Conservation (phyloP, 1,139 yeast genomes). For the Magnusiomyces paraingens region DNA sequence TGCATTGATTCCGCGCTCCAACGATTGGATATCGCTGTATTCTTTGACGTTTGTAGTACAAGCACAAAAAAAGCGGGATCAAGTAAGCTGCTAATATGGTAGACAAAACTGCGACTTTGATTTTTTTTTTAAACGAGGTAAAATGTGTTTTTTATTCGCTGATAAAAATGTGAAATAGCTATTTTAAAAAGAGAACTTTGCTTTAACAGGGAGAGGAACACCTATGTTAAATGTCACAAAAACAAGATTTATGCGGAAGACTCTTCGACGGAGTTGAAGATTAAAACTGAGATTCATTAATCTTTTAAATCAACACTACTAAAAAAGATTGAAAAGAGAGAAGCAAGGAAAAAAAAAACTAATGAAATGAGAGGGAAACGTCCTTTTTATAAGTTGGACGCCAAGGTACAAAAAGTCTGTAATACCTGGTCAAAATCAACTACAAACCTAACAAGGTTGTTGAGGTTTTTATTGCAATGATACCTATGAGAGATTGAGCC, state of each 20-base stretch:
- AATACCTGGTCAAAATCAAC: too few relatives aligned
- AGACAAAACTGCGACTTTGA: not conserved
- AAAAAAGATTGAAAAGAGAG: constrained; percentile 2
- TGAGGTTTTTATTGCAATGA: too few relatives aligned
- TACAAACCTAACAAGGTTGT: too few relatives aligned
- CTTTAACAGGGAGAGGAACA: constrained; percentile 1
- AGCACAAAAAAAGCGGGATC: not conserved
- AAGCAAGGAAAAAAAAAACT: constrained; percentile 4
- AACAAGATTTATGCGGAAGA: not conserved
- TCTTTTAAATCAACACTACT: not conserved
- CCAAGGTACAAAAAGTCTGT: too few relatives aligned
- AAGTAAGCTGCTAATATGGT: not conserved
- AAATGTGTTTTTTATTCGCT: not conserved
- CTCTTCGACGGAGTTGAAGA: not conserved
- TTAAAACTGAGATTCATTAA: not conserved
- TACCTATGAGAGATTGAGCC: too few relatives aligned
- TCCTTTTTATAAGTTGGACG: too few relatives aligned
- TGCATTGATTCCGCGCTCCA: too few relatives aligned
- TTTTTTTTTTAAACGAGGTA: not conserved
- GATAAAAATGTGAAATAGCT: not conserved
- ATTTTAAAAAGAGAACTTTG: not conserved
- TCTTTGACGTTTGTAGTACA: not conserved
- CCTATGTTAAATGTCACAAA: not conserved
- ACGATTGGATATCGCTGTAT: too few relatives aligned
- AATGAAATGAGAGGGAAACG: too few relatives aligned